Base-by-base conservation (phyloP, 495 filamentous ascomycete species). In the Lindgomyces ingoldianus region DNA sequence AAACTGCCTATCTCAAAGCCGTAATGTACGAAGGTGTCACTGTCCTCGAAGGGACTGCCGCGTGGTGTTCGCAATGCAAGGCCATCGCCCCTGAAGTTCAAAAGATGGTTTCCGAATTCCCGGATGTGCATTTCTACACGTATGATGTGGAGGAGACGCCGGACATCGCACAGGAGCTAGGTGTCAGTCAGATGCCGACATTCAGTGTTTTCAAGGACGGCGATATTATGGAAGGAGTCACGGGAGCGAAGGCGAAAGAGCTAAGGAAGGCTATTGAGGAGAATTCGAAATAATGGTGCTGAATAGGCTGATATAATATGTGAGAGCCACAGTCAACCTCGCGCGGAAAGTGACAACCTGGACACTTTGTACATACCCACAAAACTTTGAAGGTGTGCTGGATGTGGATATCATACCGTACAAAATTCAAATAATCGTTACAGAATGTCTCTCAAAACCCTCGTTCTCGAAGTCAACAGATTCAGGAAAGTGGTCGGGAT, bases 151-250 rank as follows among this genome's bases (percentile, higher is more conserved):
- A 73, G 11, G 48, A 59, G 22, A 65, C 62, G 18, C 52, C 60
- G 27, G 70, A 70, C 51, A 70, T 73, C 45, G 56, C 56, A 22
- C 70, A 73, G 22, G 70, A 73, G 41, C 53, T 73, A 22, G 67
- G 66, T 8, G 68, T 70, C 1, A 65, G 57, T 44, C 42, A 49
- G n/a, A 70, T 73, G 70, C 70, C 70, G 22, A 70, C 68, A 2
- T 73, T 73, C 47, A 59, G 64, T 42, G n/a, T 68, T 12, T 73
- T 73, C 64, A 68, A 68, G 62, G 68, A 73, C 39, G 70, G 70
- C 27, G 70, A 73, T 44, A 30, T 73, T 16, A 49, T 62, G 60
- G 64, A 62, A 12, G 52, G 56, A 18, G 64, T 68, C 25, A 71
- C 61, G 24, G 70, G 70, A 0, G 70, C 70, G 48, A 67, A 61